Evolutionary conservation across 2,329 filamentous ascomycete species (phyloP), one percentile per base, ranked within the genome.

Genomic region (Fonsecaea nubica): DNA sequence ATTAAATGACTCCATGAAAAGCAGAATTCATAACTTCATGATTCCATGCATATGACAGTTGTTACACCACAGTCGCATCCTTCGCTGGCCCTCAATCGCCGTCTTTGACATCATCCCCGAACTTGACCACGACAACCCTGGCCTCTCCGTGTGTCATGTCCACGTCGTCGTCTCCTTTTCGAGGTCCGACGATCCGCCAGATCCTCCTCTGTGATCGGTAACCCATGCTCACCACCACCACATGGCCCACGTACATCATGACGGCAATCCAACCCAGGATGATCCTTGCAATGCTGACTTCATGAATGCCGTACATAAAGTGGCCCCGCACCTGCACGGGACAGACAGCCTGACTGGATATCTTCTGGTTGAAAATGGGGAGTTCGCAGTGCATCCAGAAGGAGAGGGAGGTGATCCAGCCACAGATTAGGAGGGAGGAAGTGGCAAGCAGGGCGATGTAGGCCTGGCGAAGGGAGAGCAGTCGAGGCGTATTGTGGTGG

Each of bases 251-350:
- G 50, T 72, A 72, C 13, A 57, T 45, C 12, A 64, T 13, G 1
- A 66, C 56, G 30, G 67, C 58, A 42, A 68, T 13, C 64, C 66
- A 69, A 3, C 58, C 68, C 15, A 73, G 35, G 40, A 62, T 69
- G 5, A 63, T 64, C 33, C 69, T 71, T 32, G 65, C 70, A 32
- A 72, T 66, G 58, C 66, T 69, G 4, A 71, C 70, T 57, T 72
- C 70, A 53, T 69, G 67, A 50, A 73, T 69, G 32, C 71, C 71
- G 59, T 69, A 70, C 71, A 73, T 73, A 62, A 71, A 68, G 54
- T 82, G 80, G 75, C 80, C 80, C 6, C 77, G 78, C 48, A 82
- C 80, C 3, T 82, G 81, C 68, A 81, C 78, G 61, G 80, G 80
- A 3, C 81, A 82, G 64, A 82, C 80, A 4, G 78, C 78, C 68